Conservation (phyloP, 768 basidiomycete species). For the Clathrus columnatus region DNA sequence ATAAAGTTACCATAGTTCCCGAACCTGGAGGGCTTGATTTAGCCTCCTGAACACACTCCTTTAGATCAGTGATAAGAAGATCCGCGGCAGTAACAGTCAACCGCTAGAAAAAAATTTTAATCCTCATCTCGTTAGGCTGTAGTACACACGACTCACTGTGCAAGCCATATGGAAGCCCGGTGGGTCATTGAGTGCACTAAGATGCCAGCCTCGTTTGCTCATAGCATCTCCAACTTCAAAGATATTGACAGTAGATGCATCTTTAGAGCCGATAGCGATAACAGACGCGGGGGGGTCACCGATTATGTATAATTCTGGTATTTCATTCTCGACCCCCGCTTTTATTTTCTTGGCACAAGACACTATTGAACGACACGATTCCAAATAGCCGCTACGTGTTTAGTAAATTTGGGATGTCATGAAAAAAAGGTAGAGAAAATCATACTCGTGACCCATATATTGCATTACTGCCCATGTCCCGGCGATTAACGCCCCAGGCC, state of each 20-base stretch:
- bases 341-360: constrained; percentile 62
- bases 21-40: constrained; percentile 55
- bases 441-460: constrained; percentile 79
- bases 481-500: constrained; percentile 87
- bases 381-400: constrained; percentile 65
- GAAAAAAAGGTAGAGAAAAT: constrained; percentile 13
- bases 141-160: constrained; percentile 50
- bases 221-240: constrained; percentile 87
- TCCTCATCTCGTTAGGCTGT: constrained; percentile 7
- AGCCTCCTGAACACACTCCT: constrained; percentile 64
- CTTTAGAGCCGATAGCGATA: constrained; percentile 73
- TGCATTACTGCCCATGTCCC: constrained; percentile 97
- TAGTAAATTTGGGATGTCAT: constrained; percentile 1
- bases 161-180: constrained; percentile 88
- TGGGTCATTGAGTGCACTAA: constrained; percentile 75
- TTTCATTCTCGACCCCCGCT: constrained; percentile 50
- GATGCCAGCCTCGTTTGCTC: constrained; percentile 81
- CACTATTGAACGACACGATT: constrained; percentile 80
- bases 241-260: constrained; percentile 50
- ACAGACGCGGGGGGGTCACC: constrained; percentile 87
- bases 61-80: constrained; percentile 76
- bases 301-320: constrained; percentile 81
- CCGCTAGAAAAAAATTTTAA: constrained; percentile 36
- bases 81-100: constrained; percentile 73
- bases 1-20: constrained; percentile 86